Evolutionary conservation across 2,329 filamentous ascomycete genomes (phyloP), one percentile per base, ranked within the genome.

Genomic region (Zasmidium cellare): DNA sequence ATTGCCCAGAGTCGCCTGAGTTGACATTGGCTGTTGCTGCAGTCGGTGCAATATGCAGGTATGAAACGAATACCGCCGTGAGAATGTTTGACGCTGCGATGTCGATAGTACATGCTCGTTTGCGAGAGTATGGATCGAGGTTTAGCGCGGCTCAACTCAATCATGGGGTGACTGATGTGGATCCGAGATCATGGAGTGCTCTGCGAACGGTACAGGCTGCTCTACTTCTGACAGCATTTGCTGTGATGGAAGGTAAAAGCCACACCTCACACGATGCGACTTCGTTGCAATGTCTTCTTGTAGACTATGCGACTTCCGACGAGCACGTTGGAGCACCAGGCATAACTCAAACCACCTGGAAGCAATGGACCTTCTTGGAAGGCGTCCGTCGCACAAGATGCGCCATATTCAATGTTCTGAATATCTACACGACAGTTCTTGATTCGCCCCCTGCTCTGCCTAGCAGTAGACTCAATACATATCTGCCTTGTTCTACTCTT

Each of bases 131-230:
- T 28, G 11, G 25, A 28, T 5, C 11, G 25, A 28, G 6, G 6
- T 28, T 11, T 11, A 28, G 6, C 5, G 25, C 25, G 25, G 5
- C 5, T 11, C 25, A 5, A 28, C 6, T 28, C 25, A 11, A 28
- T 28, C 6, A 6, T 28, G 25, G 11, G 25, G 25, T 6, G 6
- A 11, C 25, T 11, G 11, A 28, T 11, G 25, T 28, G 12, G 22
- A 41, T 45, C 24, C 24, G 1, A n/a, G 20, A 56, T 3, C 46
- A 50, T 46, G 25, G 20, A 28, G 23, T 3, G 20, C 28, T 18
- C 46, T 56, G n/a, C 14, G 46, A 6, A 51, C 46, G 9, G 53
- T 35, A 16, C 53, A 56, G 18, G 53, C 53, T 22, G 53, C 53
- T 14, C n/a, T 56, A 9, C 23, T 56, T n/a, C 47, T 56, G 6